Percentiles rank a stretch among this genome's conserved stretches.
These are phyloP conservation scores for Phragmites australis DNA, from an alignment of 176 grass and related monocot species.

Conservation along the genomic window DNA sequence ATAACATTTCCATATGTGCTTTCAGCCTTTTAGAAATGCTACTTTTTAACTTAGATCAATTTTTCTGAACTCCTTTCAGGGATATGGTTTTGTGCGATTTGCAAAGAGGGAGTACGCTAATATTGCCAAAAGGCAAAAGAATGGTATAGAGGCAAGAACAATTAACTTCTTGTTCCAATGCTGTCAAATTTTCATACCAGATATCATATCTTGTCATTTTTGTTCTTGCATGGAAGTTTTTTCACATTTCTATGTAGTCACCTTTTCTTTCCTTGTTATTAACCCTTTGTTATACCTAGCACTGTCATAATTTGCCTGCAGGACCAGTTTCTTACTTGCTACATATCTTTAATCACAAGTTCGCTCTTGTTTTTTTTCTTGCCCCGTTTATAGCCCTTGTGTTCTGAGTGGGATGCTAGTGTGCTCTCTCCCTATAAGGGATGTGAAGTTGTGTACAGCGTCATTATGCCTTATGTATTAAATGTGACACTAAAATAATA, in stretches of 20 bases:
- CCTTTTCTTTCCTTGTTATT: neutral
- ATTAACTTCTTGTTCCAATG: conserved; percentile 32
- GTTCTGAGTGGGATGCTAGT: neutral
- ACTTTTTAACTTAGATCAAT: neutral
- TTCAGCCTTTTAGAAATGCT: neutral
- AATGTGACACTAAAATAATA: conserved; percentile 21
- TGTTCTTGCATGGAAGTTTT: neutral
- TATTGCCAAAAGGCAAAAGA: conserved; percentile 59
- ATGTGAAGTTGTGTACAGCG: conserved; percentile 3
- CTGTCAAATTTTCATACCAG: conserved; percentile 3
- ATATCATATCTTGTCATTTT: neutral
- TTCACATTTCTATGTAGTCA: neutral
- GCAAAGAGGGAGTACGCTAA: conserved; percentile 59
- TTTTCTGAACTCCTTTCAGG: conserved; percentile 48
- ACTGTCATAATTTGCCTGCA: conserved; percentile 9
- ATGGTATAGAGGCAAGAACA: conserved; percentile 59
- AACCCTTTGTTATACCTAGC: neutral
- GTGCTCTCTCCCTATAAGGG: neutral
- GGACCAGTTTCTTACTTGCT: neutral
- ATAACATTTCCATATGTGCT: conserved; percentile 7
- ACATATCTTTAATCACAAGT: neutral
- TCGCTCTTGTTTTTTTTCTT: neutral
- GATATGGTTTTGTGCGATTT: conserved; percentile 85
- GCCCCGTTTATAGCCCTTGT: neutral
- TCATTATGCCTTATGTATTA: conserved; percentile 28